Evolutionary conservation across 768 basidiomycete genomes (phyloP).

Genomic region (Boletus tomentosulus): DNA sequence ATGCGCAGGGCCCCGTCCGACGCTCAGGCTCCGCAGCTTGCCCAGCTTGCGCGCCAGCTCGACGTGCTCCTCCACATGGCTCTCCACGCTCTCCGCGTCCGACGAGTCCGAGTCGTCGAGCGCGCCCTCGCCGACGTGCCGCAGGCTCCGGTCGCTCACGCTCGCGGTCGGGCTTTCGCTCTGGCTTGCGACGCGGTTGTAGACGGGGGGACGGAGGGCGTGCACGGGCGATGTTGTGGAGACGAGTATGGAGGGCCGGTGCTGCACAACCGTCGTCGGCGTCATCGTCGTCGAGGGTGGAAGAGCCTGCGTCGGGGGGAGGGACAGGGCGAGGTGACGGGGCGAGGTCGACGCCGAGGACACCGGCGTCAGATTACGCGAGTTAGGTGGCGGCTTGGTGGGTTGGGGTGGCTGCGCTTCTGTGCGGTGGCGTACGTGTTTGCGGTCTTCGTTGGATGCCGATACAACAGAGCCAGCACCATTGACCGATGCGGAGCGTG

Average conservation of each 20-base stretch:
- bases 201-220: conserved; percentile 37
- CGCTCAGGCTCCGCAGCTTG: conserved; percentile 37
- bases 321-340: conserved; percentile 33
- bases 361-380: conserved; percentile 50
- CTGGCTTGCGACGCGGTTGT: conserved; percentile 35
- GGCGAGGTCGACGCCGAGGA: conserved; percentile 62
- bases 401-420: conserved; percentile 14
- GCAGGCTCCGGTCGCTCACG: conserved; percentile 46
- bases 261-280: conserved; percentile 40
- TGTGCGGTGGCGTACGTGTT: conserved; percentile 16
- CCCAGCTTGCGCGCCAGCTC: conserved; percentile 26
- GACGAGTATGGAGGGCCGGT: conserved; percentile 38
- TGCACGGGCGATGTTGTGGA: conserved; percentile 32
- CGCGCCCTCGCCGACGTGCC: conserved; percentile 73
- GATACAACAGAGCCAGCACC: background rate
- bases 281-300: conserved; percentile 39
- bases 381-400: conserved; percentile 32
- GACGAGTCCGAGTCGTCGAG: conserved; percentile 76
- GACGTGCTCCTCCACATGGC: conserved; percentile 28
- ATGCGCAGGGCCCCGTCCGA: conserved; percentile 33
- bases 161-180: conserved; percentile 35
- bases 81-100: conserved; percentile 25
- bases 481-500: conserved; percentile 11
- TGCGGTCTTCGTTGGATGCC: conserved; percentile 17
- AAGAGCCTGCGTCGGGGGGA: conserved; percentile 31